Conservation (phyloP, 352 stramenopile genomes). For the Pythium phragmiticola region DNA sequence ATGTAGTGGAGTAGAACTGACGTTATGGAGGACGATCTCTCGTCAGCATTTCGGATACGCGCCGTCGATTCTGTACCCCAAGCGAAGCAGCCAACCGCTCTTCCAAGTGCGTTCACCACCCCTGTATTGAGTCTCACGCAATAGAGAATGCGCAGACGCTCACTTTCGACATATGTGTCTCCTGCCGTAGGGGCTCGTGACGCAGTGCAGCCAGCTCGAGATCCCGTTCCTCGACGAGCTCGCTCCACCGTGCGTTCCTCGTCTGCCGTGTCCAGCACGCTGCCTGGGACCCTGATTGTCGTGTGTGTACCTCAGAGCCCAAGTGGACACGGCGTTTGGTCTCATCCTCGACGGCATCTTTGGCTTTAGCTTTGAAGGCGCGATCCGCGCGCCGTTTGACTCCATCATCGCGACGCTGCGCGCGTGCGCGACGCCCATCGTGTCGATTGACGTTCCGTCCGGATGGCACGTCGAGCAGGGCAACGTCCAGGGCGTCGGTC, state of each 20-base stretch:
- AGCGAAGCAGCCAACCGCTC: slow-evolving; percentile 73
- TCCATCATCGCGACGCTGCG: slow-evolving; percentile 76
- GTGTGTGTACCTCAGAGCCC: slow-evolving; percentile 26
- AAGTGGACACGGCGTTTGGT: slow-evolving; percentile 69
- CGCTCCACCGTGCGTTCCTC: slow-evolving; percentile 36
- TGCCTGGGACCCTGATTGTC: neutral
- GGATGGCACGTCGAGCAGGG: slow-evolving; percentile 96
- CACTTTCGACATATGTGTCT: neutral
- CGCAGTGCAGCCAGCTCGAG: slow-evolving; percentile 71
- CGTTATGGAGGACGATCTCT: neutral
- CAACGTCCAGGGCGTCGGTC: slow-evolving; percentile 70
- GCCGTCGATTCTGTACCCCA: slow-evolving; percentile 95
- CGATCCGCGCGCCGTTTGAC: slow-evolving; percentile 90
- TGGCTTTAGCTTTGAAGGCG: slow-evolving; percentile 96
- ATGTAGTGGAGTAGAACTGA: neutral
- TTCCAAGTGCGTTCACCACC: slow-evolving; percentile 50
- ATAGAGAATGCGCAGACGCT: neutral
- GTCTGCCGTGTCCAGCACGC: neutral
- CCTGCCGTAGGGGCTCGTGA: slow-evolving; percentile 52
- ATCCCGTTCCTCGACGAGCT: slow-evolving; percentile 76
- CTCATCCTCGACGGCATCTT: slow-evolving; percentile 99
- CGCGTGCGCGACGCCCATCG: slow-evolving; percentile 70
- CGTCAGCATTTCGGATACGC: slow-evolving; percentile 94
- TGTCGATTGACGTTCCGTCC: slow-evolving; percentile 98
- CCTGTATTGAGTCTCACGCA: neutral